phyloP scores from a whole-genome alignment of 2,329 filamentous ascomycete species.

The Pseudopithomyces chartarum region DNA sequence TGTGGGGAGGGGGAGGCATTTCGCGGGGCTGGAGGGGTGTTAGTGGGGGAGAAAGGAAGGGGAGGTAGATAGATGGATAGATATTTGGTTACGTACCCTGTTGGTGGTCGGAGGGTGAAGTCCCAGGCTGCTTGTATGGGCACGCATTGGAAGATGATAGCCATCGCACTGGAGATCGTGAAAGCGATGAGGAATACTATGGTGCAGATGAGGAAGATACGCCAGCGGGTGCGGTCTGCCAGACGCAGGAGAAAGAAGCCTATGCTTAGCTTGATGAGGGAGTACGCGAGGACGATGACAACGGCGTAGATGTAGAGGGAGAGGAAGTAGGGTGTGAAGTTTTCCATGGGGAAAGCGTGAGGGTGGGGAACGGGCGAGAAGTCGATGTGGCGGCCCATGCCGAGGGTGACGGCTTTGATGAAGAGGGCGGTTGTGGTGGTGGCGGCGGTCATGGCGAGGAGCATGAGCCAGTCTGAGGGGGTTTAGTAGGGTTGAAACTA shows the following conservation, averaged over 20 bases:
- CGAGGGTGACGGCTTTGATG: constrained; percentile 37
- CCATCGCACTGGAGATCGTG: constrained; percentile 27
- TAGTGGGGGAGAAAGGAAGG: not conserved
- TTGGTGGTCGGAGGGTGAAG: constrained; percentile 23
- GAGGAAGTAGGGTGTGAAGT: constrained; percentile 44
- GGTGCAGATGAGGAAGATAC: constrained; percentile 48
- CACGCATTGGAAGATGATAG: constrained; percentile 34
- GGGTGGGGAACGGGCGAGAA: not conserved
- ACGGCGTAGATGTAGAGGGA: constrained; percentile 53
- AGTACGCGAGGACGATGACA: constrained; percentile 51
- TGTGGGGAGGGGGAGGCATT: constrained; percentile 41
- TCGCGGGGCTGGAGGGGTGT: constrained; percentile 15
- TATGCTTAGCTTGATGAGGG: constrained; percentile 55
- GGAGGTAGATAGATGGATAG: no score
- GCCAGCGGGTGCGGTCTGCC: constrained; percentile 35
- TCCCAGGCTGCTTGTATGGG: constrained; percentile 54
- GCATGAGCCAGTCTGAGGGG: constrained; percentile 10
- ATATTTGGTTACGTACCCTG: constrained; percentile 20
- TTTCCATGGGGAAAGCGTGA: constrained; percentile 30
- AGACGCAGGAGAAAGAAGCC: constrained; percentile 54
- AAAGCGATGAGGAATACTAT: constrained; percentile 37
- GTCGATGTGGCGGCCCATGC: constrained; percentile 52
- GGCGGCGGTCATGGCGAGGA: constrained; percentile 13
- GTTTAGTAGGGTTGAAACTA: not conserved
- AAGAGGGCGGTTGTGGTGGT: constrained; percentile 23